Base-by-base conservation (phyloP, 441 rosid genomes). In the Gossypium laxum region DNA sequence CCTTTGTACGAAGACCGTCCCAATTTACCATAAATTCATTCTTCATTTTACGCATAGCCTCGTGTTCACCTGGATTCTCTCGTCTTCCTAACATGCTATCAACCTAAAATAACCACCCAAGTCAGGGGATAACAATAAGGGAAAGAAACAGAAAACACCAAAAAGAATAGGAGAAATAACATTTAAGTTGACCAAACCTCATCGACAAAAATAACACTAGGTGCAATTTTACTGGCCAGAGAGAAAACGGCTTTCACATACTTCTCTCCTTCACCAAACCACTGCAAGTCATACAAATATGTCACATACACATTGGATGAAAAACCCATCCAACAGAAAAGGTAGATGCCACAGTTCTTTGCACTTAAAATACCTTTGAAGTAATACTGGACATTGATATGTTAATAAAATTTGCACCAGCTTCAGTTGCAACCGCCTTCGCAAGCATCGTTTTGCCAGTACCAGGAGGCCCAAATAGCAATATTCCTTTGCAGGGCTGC, bases 181-280 rank as follows among this genome's bases (percentile, higher is more conserved):
- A 19, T 19, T 69, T 67, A 32, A 48, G 45, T 55, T 66, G 50
- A 54, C 67, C 88, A 69, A 79, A 95, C 99, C 99, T 95, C 99
- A 69, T 95, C 99, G 66, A 94, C 92, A 78, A 94, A 94, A 77
- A 94, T 76, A 72, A 94, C 93, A 74, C 97, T 92, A 0, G 99
- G 99, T 72, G 99, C 91, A 76, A 92, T 91, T 84, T 95, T 95
- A 81, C 98, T 92, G n/a, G 99, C 98, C 55, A 95, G 81, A 73
- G 99, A 92, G 80, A 95, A 95, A 34, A 95, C 98, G 10, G 98
- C 98, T 80, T 91, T 92, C 14, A 95, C 98, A 73, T 91, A 92
- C 83, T 95, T 95, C 79, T 95, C 99, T 55, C 98, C 99, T 84
- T 95, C 98, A 77, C 99, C 99, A 85, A 95, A 95, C 99, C 98